Evolutionary conservation across 164 flowering plant species (phyloP), one percentile per base, ranked within the genome.

Genomic region (Vitis amurensis): DNA sequence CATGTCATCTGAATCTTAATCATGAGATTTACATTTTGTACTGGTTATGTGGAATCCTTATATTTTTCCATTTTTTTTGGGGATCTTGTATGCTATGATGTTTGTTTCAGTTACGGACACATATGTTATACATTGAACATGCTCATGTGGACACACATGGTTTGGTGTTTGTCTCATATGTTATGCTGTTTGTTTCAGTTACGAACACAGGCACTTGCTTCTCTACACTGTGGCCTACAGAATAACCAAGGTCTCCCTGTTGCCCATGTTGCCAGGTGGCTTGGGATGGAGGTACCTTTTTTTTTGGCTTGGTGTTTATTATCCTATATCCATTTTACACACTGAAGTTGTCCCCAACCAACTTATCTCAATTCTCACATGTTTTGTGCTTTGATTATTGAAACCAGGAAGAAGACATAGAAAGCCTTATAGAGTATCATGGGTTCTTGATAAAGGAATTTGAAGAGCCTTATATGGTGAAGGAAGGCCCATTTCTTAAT

Each of bases 161-260:
- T 63, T 15, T 65, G 11, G 16, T 72, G 53, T 55, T 55, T 30
- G 14, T 56, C 67, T 66, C 49, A 55, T 56, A n/a, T 63, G 16
- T 49, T 68, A 8, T 77, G 57, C 61, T 76, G 49, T 71, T 78
- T 74, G 85, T 49, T 70, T n/a, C 92, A 95, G 99, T 79, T 96
- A 77, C 84, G 97, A 58, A 88, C 92, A 67, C 95, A 93, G 76
- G 99, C 97, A n/a, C 93, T 96, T 74, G 98, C 98, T 80, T 86
- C 93, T 72, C 77, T 96, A 66, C 97, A 96, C 71, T 63, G 84
- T 76, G 97, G 97, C 76, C 87, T 96, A 19, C 98, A 84, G 72
- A 88, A 70, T 73, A 89, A 86, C 76, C 97, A 93, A 78, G 99
- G 99, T 71, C 77, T 96, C 56, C 99, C 99, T 61, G 78, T 96